Base-by-base conservation (phyloP, 371 early-diverging fungal genomes). In the Mortierella sp. region DNA sequence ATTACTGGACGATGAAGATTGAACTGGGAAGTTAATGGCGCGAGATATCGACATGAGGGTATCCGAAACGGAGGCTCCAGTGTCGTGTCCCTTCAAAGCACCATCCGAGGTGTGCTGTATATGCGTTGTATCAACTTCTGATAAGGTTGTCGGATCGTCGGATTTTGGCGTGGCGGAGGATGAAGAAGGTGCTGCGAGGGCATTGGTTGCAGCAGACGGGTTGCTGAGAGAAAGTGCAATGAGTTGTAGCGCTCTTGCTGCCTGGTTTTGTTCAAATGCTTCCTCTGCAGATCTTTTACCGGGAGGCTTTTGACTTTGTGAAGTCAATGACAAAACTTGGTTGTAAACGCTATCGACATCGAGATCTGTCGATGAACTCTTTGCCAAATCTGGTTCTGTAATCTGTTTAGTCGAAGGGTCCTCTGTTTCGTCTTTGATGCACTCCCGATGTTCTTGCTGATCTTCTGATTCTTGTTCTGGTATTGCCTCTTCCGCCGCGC, bases 221-320 rank as follows among this genome's bases (percentile, higher is more conserved):
- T 58, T 67, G 65, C 40, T 70, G 31, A 80, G 66, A 0, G 75
- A 75, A 32, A 66, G 71, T 23, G 81, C 81, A 55, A 80, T 80
- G 10, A 67, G 53, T 35, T 80, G 81, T 2, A 80, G 66, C 3
- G 81, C 81, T 17, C 58, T 63, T 8, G 81, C 81, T 5, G 81
- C 81, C 23, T 75, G 71, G 57, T 68, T 68, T 35, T 79, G 80
- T 17, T 77, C 78, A 47, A 72, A 61, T 3, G 54, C 65, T 12
- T 78, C 79, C 13, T 80, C 71, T 19, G 70, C 71, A 40, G 71
- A 60, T 51, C 74, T 45, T 35, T 79, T 74, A 35, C 67, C 23
- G 42, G 22, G 57, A 55, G 64, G 49, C 56, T 70, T 67, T 28
- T 66, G 68, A 34, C 55, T 62, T 54, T 64, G 77, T 3, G 79